Evolutionary conservation across 805 yeast species (phyloP).

Genomic region (Wickerhamiella shivajii): DNA sequence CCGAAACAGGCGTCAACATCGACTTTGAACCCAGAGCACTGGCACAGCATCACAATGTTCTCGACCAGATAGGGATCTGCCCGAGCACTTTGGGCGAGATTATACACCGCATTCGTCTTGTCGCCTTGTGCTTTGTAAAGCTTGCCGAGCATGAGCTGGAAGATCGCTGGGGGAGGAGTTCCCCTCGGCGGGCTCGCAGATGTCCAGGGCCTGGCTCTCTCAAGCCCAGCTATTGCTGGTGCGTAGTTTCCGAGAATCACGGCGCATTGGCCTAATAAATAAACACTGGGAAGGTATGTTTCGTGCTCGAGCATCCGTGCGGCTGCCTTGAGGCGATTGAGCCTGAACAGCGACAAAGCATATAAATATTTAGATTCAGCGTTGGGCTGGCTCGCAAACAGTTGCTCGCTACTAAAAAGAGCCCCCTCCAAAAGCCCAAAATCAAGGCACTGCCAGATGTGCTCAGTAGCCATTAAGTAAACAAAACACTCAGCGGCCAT

Average conservation of each 20-base stretch:
- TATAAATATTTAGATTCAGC: slow-evolving; percentile 53
- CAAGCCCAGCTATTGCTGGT: slow-evolving; percentile 47
- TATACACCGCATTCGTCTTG: slow-evolving; percentile 45
- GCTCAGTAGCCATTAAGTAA: no score
- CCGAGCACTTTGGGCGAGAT: slow-evolving; percentile 54
- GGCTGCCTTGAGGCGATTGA: slow-evolving; percentile 46
- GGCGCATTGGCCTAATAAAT: slow-evolving; percentile 57
- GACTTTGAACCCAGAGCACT: slow-evolving; percentile 49
- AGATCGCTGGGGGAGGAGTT: slow-evolving; percentile 55
- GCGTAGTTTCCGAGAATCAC: slow-evolving; percentile 37
- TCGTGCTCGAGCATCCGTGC: slow-evolving; percentile 28
- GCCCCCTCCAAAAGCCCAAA: slow-evolving; percentile 59
- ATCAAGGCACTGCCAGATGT: slow-evolving; percentile 55
- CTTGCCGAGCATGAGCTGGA: slow-evolving; percentile 56
- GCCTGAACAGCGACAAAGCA: slow-evolving; percentile 49
- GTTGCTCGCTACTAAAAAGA: slow-evolving; percentile 71
- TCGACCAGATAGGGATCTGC: slow-evolving; percentile 76
- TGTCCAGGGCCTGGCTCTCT: slow-evolving; percentile 12
- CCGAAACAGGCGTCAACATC: slow-evolving; percentile 32
- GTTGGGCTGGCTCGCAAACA: slow-evolving; percentile 46
- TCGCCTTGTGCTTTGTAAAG: slow-evolving; percentile 47
- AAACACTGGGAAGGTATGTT: slow-evolving; percentile 60
- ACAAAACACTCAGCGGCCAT: no score
- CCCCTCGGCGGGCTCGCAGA: slow-evolving; percentile 15
- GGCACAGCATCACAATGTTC: slow-evolving; percentile 62